Evolutionary conservation across 2,329 filamentous ascomycete species (phyloP).

Genomic region (Epichloe sp.): DNA sequence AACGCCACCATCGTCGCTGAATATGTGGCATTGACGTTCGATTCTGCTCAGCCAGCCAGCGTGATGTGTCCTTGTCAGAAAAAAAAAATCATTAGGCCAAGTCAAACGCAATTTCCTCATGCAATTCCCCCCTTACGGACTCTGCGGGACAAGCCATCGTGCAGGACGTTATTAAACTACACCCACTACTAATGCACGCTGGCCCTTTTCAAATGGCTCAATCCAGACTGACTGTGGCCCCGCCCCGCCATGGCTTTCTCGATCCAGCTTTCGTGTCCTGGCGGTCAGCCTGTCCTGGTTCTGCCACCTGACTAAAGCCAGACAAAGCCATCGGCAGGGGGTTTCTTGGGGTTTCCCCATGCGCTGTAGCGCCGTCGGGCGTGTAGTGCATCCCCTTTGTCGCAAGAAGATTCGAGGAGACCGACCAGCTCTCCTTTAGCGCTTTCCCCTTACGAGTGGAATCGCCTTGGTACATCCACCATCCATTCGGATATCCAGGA

Average conservation of each 20-base stretch:
- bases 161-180: constrained; percentile 9
- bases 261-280: not conserved
- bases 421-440: no score
- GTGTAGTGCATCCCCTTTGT: no score
- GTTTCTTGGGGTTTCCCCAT: not conserved
- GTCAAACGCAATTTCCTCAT: constrained; percentile 4
- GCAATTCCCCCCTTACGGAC: not conserved
- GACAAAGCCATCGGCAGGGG: not conserved
- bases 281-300: not conserved
- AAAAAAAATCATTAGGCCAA: no score
- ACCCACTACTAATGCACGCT: constrained; percentile 4
- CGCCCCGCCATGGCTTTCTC: constrained; percentile 1
- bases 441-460: no score
- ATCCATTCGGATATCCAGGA: no score
- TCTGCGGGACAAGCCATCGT: constrained; percentile 1
- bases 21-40: no score
- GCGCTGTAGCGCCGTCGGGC: not conserved
- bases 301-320: not conserved
- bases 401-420: no score
- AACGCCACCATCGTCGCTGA: no score
- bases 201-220: constrained; percentile 6
- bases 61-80: no score
- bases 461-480: no score
- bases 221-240: constrained; percentile 6
- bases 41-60: no score